Evolutionary conservation across 345 rosid species (phyloP), one percentile per base, ranked within the genome.

Genomic region (Murraya koenigii): DNA sequence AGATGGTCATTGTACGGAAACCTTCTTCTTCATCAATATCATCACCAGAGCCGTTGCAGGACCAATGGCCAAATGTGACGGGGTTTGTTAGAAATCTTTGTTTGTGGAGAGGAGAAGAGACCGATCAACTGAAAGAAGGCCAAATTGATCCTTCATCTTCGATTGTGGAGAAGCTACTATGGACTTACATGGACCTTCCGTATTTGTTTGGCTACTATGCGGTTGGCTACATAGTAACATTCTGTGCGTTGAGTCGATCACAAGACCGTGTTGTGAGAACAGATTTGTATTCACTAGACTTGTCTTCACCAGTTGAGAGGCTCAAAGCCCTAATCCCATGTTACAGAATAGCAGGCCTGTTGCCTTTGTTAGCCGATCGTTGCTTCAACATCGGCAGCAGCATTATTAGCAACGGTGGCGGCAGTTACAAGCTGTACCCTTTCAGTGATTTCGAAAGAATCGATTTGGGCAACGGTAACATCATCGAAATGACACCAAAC

Each of bases 51-150:
- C 70, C 85, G 28, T 52, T 91, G 75, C 97, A 89, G 72, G 94
- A 94, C 84, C 92, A 87, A 66, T 96, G 99, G 99, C 98, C 99
- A 3, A 94, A 94, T 71, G 89, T 94, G 66, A 84, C 91, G 1
- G 99, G 99, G 35, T 96, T 88, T 71, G 80, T 94, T 0, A 83
- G 90, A 71, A 89, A 87, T 71, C 91, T 87, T 35, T 93, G 97
- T 66, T 76, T 96, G 72, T 96, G 99, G 99, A 92, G 99, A 81
- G 99, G 99, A 35, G 99, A 94, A 81, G 99, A 96, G 77, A 70
- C 85, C 10, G 93, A 91, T 39, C 89, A 78, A 73, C 47, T 86
- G 25, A 86, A 91, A 60, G 99, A 94, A 79, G 89, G 89, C 52
- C 90, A 80, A 38, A 20, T 82, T 7, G 89, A 91, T 23, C 97